Conservation (phyloP, 495 filamentous ascomycete genomes). For the Xeromyces bisporus region DNA sequence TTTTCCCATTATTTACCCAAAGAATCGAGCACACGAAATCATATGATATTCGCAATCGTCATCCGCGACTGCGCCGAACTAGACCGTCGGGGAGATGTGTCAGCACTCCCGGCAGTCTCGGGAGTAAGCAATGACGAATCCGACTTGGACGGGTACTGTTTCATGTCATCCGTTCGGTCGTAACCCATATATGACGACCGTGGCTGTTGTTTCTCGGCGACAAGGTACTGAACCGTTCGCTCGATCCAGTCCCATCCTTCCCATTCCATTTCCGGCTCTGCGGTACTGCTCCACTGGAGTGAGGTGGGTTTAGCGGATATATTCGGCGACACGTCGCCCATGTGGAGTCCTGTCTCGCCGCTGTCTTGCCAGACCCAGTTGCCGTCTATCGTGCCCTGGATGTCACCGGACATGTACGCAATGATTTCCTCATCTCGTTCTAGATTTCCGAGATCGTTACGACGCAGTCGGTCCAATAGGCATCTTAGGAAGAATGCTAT, state of each 20-base stretch:
- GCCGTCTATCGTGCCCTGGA: slow-evolving; percentile 65
- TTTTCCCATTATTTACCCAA: too few species aligned
- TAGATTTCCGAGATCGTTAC: slow-evolving; percentile 32
- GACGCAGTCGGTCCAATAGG: slow-evolving; percentile 39
- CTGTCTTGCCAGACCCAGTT: slow-evolving; percentile 77
- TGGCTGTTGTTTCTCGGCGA: slow-evolving; percentile 21
- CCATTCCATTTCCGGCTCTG: slow-evolving; percentile 19
- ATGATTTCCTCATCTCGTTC: slow-evolving; percentile 83
- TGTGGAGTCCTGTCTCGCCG: slow-evolving; percentile 36
- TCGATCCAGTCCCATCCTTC: slow-evolving; percentile 39
- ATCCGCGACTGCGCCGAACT: slow-evolving; percentile 39
- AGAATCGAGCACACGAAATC: too few species aligned
- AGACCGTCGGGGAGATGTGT: slow-evolving; percentile 19
- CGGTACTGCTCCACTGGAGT: not conserved
- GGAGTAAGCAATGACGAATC: slow-evolving; percentile 14
- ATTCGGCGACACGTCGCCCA: slow-evolving; percentile 14
- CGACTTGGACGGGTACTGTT: not conserved
- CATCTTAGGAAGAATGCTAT: slow-evolving; percentile 64
- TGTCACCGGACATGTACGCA: slow-evolving; percentile 73
- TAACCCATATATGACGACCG: not conserved
- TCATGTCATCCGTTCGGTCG: slow-evolving; percentile 3
- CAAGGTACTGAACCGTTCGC: slow-evolving; percentile 28
- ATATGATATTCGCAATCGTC: slow-evolving; percentile 68
- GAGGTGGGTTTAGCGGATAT: slow-evolving; percentile 4
- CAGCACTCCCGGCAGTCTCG: slow-evolving; percentile 22